Evolutionary conservation across 78 protist species (phyloP).

Genomic region (Dictyostelium capitatum): DNA sequence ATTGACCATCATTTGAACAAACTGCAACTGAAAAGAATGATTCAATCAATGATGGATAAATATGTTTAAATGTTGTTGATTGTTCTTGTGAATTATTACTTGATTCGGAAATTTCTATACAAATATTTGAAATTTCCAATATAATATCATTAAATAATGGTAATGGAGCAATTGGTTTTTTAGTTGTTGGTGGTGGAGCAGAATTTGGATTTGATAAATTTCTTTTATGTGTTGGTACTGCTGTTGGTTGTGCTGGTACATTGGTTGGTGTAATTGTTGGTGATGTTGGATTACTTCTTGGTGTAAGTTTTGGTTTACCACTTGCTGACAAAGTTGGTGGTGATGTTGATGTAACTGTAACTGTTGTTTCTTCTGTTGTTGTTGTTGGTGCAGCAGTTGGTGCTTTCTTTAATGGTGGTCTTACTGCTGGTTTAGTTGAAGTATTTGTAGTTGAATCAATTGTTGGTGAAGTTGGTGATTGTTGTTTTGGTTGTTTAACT

Average conservation of each 20-base stretch:
- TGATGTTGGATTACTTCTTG: background rate
- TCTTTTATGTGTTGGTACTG: constrained; percentile 29
- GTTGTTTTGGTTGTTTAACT: constrained; percentile 1
- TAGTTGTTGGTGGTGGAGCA: background rate
- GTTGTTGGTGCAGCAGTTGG: background rate
- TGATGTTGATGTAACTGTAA: background rate
- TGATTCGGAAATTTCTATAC: constrained; percentile 13
- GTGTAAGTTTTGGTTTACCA: background rate
- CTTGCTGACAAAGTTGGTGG: constrained; percentile 2
- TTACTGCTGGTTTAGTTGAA: background rate
- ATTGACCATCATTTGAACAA: constrained; percentile 29
- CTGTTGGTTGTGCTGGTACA: constrained; percentile 10
- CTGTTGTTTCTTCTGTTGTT: background rate
- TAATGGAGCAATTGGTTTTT: constrained; percentile 1
- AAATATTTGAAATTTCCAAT: constrained; percentile 6
- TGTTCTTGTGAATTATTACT: background rate
- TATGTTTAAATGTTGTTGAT: constrained; percentile 37
- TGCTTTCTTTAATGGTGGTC: constrained; percentile 29
- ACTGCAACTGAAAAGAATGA: constrained; percentile 41
- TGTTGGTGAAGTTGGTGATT: background rate
- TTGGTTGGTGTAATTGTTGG: background rate
- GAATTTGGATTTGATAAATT: constrained; percentile 23
- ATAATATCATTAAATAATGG: background rate
- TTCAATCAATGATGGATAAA: constrained; percentile 17
- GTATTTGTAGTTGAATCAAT: background rate